A percentile compares a stretch with the other conserved stretches of the same genome.
These are phyloP conservation scores for Lasiodiplodia theobromae DNA, from an alignment of 2,329 filamentous ascomycete genomes.

Conservation along the genomic window DNA sequence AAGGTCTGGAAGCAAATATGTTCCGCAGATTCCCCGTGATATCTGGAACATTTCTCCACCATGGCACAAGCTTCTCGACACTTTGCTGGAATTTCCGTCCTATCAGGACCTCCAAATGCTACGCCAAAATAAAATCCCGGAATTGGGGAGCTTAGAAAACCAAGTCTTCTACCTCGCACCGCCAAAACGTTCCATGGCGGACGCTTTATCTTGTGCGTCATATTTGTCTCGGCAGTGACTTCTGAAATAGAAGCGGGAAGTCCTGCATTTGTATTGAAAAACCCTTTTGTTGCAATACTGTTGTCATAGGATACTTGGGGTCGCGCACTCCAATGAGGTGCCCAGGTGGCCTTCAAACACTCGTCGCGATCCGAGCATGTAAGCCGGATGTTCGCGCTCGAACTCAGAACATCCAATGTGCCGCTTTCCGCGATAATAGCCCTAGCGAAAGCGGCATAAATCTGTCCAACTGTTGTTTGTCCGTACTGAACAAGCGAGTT, in stretches of 20 bases:
- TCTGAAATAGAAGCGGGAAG: no score
- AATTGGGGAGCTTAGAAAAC: no score
- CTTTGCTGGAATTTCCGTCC: no score
- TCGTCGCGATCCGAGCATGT: background rate
- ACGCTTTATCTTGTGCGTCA: rapidly evolving
- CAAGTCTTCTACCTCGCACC: background rate
- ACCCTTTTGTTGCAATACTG: background rate
- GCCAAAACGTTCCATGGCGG: background rate
- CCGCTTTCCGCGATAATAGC: background rate
- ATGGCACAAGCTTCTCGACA: background rate
- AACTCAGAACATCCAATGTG: background rate
- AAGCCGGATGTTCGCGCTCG: background rate
- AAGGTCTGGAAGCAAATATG: background rate
- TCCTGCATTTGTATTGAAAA: background rate
- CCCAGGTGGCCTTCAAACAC: background rate
- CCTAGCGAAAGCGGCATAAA: background rate
- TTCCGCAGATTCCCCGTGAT: background rate
- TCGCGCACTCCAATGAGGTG: background rate
- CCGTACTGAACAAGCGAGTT: no score
- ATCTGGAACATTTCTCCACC: background rate
- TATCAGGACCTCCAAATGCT: no score
- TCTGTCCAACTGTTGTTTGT: no score
- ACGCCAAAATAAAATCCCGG: no score
- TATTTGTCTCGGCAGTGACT: rapidly evolving
- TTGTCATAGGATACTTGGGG: background rate